Base-by-base conservation (phyloP, 257 asterid species). In the Penstemon newberryi region DNA sequence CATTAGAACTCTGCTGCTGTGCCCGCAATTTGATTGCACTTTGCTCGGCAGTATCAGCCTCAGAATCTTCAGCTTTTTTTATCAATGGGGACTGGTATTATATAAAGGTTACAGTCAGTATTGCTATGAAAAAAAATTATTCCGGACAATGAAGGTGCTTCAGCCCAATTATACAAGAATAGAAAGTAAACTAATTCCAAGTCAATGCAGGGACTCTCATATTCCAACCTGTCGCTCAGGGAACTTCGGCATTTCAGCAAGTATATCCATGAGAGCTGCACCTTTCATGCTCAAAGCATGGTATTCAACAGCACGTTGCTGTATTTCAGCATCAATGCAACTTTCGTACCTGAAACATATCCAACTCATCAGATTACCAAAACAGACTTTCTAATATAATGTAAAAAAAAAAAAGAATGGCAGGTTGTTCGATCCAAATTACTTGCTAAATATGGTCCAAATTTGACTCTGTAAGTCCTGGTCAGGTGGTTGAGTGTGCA, bases 211-310 rank as follows among this genome's bases (percentile, higher is more conserved):
- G 19, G 63, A 69, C 74, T 71, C 49, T 54, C 38, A 19, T 65
- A 67, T 38, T 45, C 70, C 53, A 68, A 89, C 98, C 96, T 92
- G 98, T 56, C 98, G 85, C 78, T 92, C 98, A 33, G 98, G 96
- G 73, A 92, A 89, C 83, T 92, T 89, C 2, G 96, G 98, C 98
- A 92, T 92, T 86, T 92, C 96, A 75, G 98, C 94, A 74, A 92
- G 84, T 79, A 92, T 80, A 77, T 86, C 96, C 96, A 82, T 80
- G 56, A 89, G 80, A 70, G 87, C 84, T 63, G 91, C 96, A 68
- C 96, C 96, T 85, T 89, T 92, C 85, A 76, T 79, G 83, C 98
- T 89, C 85, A 92, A 64, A 71, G 89, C 90, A 64, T 79, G 82
- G 85, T 92, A 92, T 78, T 92, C 96, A 65, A 92, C 87, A 71